phyloP scores from a whole-genome alignment of 208 protist genomes.

The Crithidia thermophila region DNA sequence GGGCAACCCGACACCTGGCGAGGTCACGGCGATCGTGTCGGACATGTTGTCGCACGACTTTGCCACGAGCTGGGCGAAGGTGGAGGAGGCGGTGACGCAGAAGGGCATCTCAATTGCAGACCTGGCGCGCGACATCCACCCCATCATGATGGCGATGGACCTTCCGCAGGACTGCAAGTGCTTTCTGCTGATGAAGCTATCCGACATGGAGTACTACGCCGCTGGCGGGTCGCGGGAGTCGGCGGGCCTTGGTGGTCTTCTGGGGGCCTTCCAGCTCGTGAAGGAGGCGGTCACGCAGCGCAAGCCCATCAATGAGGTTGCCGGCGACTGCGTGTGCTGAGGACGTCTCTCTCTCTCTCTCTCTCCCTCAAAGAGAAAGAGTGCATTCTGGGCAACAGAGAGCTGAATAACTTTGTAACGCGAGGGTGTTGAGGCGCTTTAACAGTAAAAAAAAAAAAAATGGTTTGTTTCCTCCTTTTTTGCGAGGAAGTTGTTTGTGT shows the following conservation, averaged over 20 bases:
- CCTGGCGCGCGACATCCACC: conserved; percentile 77
- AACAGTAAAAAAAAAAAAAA: no score
- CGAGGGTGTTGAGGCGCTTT: no score
- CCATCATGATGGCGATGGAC: conserved; percentile 84
- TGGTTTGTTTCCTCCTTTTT: conserved; percentile 7
- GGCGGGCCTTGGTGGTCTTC: conserved; percentile 58
- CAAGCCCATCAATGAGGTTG: conserved; percentile 60
- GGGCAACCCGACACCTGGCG: conserved; percentile 81
- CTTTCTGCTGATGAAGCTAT: conserved; percentile 77
- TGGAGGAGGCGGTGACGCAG: conserved; percentile 42
- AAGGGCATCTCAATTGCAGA: conserved; percentile 80
- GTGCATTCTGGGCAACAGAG: no score
- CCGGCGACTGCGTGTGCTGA: conserved; percentile 17
- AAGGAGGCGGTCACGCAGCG: conserved; percentile 83
- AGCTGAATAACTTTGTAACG: no score
- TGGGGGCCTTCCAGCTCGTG: conserved; percentile 85
- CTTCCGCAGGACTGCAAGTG: conserved; percentile 85
- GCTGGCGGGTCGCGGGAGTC: conserved; percentile 69
- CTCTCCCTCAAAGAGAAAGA: not conserved
- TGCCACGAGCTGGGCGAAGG: conserved; percentile 56
- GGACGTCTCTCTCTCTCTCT: not conserved
- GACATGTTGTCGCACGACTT: conserved; percentile 80
- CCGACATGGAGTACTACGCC: conserved; percentile 84
- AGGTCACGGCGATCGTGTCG: conserved; percentile 71
- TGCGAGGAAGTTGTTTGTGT: not conserved